Percentiles rank a stretch among this genome's conserved stretches.
Conservation (phyloP, 2,329 filamentous ascomycete species). For the Aspergillus udagawae region DNA sequence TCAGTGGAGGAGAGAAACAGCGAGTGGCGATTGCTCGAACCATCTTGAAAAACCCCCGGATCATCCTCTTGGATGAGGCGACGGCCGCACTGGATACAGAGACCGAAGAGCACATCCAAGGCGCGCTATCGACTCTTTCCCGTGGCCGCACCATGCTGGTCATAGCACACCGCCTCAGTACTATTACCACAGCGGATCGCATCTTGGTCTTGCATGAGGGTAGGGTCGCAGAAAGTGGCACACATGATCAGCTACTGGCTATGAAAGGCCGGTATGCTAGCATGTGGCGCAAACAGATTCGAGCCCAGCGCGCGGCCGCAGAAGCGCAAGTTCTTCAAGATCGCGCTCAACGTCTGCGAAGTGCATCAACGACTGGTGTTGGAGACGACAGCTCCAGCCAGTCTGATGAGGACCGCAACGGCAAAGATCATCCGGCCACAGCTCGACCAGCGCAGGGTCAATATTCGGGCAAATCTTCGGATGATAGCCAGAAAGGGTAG, state of each 20-base stretch:
- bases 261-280: constrained; percentile 70
- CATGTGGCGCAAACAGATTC: constrained; percentile 88
- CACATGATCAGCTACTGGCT: constrained; percentile 70
- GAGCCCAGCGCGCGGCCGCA: constrained; percentile 66
- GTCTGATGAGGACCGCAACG: constrained; percentile 44
- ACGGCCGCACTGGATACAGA: constrained; percentile 88
- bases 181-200: constrained; percentile 80
- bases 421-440: constrained; percentile 13
- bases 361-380: constrained; percentile 34
- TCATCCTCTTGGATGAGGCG: constrained; percentile 90
- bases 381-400: constrained; percentile 47
- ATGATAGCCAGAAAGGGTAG: constrained; percentile 6
- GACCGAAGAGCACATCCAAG: constrained; percentile 89
- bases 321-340: constrained; percentile 50
- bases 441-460: constrained; percentile 14
- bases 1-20: constrained; percentile 91
- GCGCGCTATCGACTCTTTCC: constrained; percentile 75
- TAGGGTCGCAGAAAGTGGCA: constrained; percentile 72
- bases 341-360: constrained; percentile 40
- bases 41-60: constrained; percentile 84
- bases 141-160: constrained; percentile 88
- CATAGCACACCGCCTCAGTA: constrained; percentile 86
- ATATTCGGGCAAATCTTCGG: constrained; percentile 54
- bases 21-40: constrained; percentile 90
- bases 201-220: constrained; percentile 76